Percentiles rank a stretch among this genome's conserved stretches.
Evolutionary conservation across 1,139 yeast species (phyloP).

Genomic region (Lizanozyma gosingica): DNA sequence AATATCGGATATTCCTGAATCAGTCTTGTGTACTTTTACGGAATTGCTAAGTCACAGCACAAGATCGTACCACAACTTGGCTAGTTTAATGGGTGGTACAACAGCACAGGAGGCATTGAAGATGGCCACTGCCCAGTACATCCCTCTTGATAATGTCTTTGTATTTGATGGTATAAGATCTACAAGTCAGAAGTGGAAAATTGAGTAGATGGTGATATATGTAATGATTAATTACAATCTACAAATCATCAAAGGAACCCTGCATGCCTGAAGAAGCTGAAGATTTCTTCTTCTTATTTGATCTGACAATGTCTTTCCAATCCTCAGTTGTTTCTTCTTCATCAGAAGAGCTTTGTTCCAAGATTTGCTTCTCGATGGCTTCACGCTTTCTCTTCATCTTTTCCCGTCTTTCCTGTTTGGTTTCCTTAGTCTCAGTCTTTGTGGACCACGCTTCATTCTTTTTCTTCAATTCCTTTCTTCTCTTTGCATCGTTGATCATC

Average conservation of each 20-base stretch:
- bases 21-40: slow-evolving; percentile 13
- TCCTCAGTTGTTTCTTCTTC: slow-evolving; percentile 57
- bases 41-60: slow-evolving; percentile 25
- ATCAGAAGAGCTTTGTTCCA: slow-evolving; percentile 33
- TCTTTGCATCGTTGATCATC: slow-evolving; percentile 39
- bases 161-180: slow-evolving; percentile 62
- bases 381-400: slow-evolving; percentile 57
- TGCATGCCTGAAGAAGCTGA: slow-evolving; percentile 24
- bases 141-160: slow-evolving; percentile 59
- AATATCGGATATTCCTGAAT: slow-evolving; percentile 6
- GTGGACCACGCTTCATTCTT: slow-evolving; percentile 77
- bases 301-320: slow-evolving; percentile 80
- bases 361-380: slow-evolving; percentile 48
- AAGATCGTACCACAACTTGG: slow-evolving; percentile 24
- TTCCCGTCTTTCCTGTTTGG: slow-evolving; percentile 53
- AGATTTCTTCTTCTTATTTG: slow-evolving; percentile 49
- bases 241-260: slow-evolving; percentile 70
- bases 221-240: slow-evolving; percentile 6
- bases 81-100: slow-evolving; percentile 9
- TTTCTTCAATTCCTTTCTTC: slow-evolving; percentile 37
- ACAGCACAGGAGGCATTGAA: slow-evolving; percentile 4
- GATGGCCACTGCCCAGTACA: slow-evolving; percentile 60
- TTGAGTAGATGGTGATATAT: slow-evolving; percentile 13
- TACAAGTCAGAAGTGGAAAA: slow-evolving; percentile 41
- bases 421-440: slow-evolving; percentile 54